Evolutionary conservation across 352 stramenopile species (phyloP), one percentile per base, ranked within the genome.

Genomic region (Pythium scleroteichum): DNA sequence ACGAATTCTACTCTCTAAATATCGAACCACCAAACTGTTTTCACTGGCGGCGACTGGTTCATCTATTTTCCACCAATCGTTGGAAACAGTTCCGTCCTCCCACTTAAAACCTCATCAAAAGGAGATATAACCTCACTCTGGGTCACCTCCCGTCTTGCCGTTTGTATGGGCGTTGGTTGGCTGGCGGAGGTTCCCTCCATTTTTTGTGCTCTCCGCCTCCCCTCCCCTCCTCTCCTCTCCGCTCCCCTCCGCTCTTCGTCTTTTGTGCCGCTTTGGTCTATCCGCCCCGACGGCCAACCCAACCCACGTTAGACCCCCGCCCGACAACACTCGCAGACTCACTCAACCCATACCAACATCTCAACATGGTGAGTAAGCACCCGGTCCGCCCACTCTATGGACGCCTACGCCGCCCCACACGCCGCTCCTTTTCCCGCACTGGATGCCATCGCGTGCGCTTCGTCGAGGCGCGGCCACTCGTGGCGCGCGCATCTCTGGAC

Each of bases 121-220:
- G 4, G 42, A 26, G 23, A 50, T 44, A 59, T 49, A 41, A 39
- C 51, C 52, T 50, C 38, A n/a, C 29, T 59, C 24, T 57, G 8
- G 8, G 7, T 5, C 46, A 3, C 16, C 17, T 14, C 17, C 46
- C 39, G 16, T 53, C 59, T 66, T 59, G 41, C 39, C 29, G 33
- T 46, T 49, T 55, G 59, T 60, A 60, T 61, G 49, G 2, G 27
- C 45, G 53, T 62, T 68, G 61, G 61, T 68, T 68, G 61, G 61
- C 61, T 68, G 61, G 53, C 61, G 61, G 47, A 50, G 61, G 61
- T 63, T 68, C 61, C 61, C 61, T 68, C 61, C 53, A 68, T 68
- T 68, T 66, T 62, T 23, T 45, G 41, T 64, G 60, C 53, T 56
- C 46, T 47, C 41, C 53, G 9, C 27, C 44, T 38, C 35, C 32